Conservation (phyloP, 495 filamentous ascomycete species). For the Coniosporium apollinis region DNA sequence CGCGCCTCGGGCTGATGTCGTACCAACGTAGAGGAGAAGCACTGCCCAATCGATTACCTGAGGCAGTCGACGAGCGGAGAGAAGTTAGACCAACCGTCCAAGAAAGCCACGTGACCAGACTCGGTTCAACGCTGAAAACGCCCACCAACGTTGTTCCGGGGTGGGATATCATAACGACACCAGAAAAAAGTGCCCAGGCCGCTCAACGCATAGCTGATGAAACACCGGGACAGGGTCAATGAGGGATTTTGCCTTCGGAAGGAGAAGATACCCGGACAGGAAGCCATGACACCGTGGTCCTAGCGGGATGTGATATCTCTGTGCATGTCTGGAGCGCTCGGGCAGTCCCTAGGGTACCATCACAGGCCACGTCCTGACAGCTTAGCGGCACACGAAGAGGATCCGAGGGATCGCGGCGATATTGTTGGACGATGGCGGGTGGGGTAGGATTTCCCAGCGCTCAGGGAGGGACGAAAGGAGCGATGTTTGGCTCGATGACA, state of each 20-base stretch:
- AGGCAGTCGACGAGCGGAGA: no score
- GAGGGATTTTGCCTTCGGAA: conserved; percentile 3
- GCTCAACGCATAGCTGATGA: background rate
- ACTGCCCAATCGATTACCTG: no score
- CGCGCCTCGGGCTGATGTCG: no score
- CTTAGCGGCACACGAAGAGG: conserved; percentile 2
- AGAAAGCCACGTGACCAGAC: background rate
- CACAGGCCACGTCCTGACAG: conserved; percentile 2
- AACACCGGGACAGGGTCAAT: background rate
- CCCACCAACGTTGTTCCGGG: background rate
- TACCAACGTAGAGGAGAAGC: no score
- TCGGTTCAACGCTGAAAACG: background rate
- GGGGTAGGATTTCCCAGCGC: background rate
- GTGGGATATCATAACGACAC: background rate
- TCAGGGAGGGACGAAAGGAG: background rate
- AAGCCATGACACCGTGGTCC: background rate
- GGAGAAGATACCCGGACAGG: conserved; percentile 3
- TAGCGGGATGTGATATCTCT: conserved; percentile 1
- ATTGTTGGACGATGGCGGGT: background rate
- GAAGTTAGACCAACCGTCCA: background rate
- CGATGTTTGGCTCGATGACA: background rate
- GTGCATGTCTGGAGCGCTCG: conserved; percentile 1
- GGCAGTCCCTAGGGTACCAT: conserved; percentile 2
- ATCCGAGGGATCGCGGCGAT: conserved; percentile 1
- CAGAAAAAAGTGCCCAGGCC: background rate